Evolutionary conservation across 768 basidiomycete genomes (phyloP), one percentile per base, ranked within the genome.

Genomic region (Royoungia palumana): DNA sequence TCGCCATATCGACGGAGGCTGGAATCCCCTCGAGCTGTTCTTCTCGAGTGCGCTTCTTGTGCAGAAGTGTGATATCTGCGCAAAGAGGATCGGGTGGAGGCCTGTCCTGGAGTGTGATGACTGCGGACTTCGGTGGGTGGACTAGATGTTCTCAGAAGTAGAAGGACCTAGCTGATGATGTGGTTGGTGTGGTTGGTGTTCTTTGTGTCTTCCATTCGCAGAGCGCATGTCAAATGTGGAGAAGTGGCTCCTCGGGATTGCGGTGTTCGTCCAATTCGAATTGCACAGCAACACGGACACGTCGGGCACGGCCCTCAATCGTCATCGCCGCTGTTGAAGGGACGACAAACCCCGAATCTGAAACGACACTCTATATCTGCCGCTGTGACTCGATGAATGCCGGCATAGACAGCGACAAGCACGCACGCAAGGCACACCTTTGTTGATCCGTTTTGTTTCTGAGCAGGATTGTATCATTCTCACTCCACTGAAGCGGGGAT

Each of bases 71-170:
- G 89, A 89, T 66, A 68, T 92, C 16, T 95, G 92, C 60, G 61
- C 65, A 36, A 94, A 93, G 74, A 72, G 89, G 40, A 72, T 95
- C 34, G 91, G 91, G 12, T 85, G 87, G 84, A 94, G 91, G 64
- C 83, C 90, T 19, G 78, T 87, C 27, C 70, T 94, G 17, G 82
- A 88, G 59, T 95, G 92, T 63, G 92, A 94, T 65, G 92, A 94
- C 67, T 94, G 93, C 67, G 84, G 86, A 22, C 68, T 89, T 58
- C 78, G 82, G 82, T 86, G 48, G 46, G 78, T 37, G 43, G 35
- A 25, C 46, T 56, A 37, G 54, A 40, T 48, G 40, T 22, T 40
- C 48, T 50, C 35, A 17, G 48, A 47, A 35, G 45, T 12, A 53
- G 48, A 43, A 53, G 46, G 48, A 21, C 41, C 22, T 36, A 45